Evolutionary conservation across 768 basidiomycete genomes (phyloP).

Genomic region (Mycena vitilis): DNA sequence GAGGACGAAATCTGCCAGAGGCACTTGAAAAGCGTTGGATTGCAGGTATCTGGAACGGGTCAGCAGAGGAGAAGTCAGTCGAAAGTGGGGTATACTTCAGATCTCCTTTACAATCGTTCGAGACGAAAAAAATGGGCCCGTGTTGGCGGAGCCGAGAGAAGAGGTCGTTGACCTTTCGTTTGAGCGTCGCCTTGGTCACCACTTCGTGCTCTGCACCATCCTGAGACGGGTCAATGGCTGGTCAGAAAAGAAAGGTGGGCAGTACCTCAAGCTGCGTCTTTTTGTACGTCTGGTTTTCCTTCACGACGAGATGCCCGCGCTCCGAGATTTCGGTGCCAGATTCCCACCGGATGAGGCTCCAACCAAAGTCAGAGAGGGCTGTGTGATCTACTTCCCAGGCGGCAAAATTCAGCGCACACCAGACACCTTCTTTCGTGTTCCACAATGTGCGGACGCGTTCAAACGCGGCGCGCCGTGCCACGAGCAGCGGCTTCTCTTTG

Average conservation of each 20-base stretch:
- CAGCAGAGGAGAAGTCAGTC: background rate
- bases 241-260: background rate
- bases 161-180: conserved; percentile 52
- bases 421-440: conserved; percentile 58
- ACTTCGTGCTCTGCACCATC: conserved; percentile 55
- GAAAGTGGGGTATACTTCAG: conserved; percentile 53
- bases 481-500: conserved; percentile 58
- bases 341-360: conserved; percentile 57
- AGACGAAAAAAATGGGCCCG: conserved; percentile 66
- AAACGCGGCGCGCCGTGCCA: conserved; percentile 61
- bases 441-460: conserved; percentile 64
- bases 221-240: conserved; percentile 42
- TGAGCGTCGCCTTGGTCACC: conserved; percentile 54
- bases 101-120: conserved; percentile 68
- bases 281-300: conserved; percentile 53
- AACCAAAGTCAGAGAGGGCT: conserved; percentile 70
- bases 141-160: conserved; percentile 42
- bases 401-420: conserved; percentile 70
- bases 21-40: conserved; percentile 60
- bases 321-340: conserved; percentile 53
- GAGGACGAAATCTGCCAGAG: conserved; percentile 62
- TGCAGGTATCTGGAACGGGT: conserved; percentile 61
- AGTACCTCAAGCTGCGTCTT: conserved; percentile 30
- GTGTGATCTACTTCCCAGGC: conserved; percentile 69
- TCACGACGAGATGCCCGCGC: conserved; percentile 59